Evolutionary conservation across 371 early-diverging fungal genomes (phyloP).

Genomic region (Zopfochytrium polystomum): DNA sequence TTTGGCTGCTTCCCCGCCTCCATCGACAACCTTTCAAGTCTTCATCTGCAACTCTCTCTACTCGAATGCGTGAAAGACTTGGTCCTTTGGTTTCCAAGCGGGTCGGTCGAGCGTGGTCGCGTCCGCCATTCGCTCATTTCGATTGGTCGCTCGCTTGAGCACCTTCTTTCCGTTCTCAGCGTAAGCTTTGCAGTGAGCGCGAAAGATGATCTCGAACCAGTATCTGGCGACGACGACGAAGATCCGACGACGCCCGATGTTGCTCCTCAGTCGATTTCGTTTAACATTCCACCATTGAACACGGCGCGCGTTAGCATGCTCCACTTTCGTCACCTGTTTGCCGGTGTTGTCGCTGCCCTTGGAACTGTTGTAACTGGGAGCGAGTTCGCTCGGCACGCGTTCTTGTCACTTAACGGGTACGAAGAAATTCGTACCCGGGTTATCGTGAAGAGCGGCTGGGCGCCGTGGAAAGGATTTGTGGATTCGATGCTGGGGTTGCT

Average conservation of each 20-base stretch:
- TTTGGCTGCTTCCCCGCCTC: conserved; percentile 22
- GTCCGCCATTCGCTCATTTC: conserved; percentile 21
- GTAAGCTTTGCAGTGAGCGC: conserved; percentile 4
- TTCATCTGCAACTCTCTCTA: conserved; percentile 21
- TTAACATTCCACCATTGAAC: background rate
- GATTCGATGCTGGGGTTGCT: conserved; percentile 27
- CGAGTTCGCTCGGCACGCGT: conserved; percentile 22
- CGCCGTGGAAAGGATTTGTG: conserved; percentile 28
- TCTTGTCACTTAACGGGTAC: conserved; percentile 30
- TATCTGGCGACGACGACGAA: background rate
- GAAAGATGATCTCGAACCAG: background rate
- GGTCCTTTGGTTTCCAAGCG: conserved; percentile 11
- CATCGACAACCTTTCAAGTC: background rate
- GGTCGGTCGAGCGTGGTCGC: conserved; percentile 12
- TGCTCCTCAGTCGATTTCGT: background rate
- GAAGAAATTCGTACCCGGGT: conserved; percentile 34
- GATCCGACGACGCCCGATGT: conserved; percentile 3
- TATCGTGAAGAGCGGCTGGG: conserved; percentile 20
- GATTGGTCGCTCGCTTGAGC: conserved; percentile 21
- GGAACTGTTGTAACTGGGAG: conserved; percentile 23
- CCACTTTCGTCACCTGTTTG: conserved; percentile 4
- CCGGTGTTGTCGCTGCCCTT: conserved; percentile 24
- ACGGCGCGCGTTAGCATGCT: background rate
- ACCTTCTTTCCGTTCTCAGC: conserved; percentile 23
- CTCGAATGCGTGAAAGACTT: conserved; percentile 21